A percentile compares a stretch with the other conserved stretches of the same genome.
Evolutionary conservation across 257 asterid genomes (phyloP).

Genomic region (Solanum peruvianum): DNA sequence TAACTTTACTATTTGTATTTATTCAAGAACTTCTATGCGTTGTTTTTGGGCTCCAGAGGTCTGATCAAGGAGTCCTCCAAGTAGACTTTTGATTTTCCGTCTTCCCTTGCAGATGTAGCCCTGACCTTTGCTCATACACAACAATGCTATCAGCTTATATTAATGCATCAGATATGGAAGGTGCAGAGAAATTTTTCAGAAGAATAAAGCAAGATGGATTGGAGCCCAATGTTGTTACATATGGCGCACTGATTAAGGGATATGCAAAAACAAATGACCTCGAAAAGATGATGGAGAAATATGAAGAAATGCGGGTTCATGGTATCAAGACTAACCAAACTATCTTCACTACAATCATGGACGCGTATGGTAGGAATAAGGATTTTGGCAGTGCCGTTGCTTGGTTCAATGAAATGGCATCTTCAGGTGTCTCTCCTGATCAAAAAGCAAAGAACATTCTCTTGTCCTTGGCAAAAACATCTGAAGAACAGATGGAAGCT

Average conservation of each 20-base stretch:
- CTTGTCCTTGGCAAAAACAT: conserved; percentile 72
- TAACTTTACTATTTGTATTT: neutral
- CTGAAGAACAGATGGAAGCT: conserved; percentile 71
- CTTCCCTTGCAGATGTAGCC: conserved; percentile 43
- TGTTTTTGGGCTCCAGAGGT: neutral
- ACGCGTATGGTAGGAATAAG: conserved; percentile 71
- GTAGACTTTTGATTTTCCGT: neutral
- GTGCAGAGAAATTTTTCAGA: conserved; percentile 77
- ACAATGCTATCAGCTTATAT: conserved; percentile 86
- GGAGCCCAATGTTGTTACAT: conserved; percentile 59
- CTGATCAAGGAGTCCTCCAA: neutral
- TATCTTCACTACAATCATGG: conserved; percentile 82
- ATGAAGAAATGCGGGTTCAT: conserved; percentile 49
- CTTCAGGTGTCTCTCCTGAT: conserved; percentile 55
- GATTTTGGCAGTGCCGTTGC: conserved; percentile 63
- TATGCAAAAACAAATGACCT: conserved; percentile 58
- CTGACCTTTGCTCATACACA: conserved; percentile 84
- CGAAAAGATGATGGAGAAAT: conserved; percentile 83
- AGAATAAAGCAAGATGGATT: conserved; percentile 74
- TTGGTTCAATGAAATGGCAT: conserved; percentile 85
- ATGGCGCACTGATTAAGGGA: conserved; percentile 76
- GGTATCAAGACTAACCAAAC: conserved; percentile 61
- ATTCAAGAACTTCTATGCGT: neutral
- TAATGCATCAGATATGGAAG: conserved; percentile 87
- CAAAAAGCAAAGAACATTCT: conserved; percentile 82